Percentiles rank a stretch among this genome's conserved stretches.
These are phyloP conservation scores for Limtongia smithiae DNA, from an alignment of 805 yeast genomes.

Conservation along the genomic window DNA sequence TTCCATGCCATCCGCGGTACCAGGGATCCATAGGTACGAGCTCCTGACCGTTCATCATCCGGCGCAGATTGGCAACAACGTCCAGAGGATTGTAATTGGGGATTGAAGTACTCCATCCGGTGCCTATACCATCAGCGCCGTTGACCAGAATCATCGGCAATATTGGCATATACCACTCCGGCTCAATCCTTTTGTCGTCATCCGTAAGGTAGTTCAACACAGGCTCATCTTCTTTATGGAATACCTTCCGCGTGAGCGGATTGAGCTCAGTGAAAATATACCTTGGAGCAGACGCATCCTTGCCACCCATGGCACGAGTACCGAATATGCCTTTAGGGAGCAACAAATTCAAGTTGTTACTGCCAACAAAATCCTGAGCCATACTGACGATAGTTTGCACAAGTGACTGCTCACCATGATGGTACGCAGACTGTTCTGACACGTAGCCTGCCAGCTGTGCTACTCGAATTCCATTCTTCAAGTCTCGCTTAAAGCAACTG, in stretches of 20 bases:
- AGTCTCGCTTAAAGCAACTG: constrained; percentile 80
- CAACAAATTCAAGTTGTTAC: constrained; percentile 79
- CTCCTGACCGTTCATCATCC: constrained; percentile 63
- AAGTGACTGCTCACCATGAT: constrained; percentile 89
- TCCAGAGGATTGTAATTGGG: constrained; percentile 89
- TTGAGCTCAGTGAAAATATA: constrained; percentile 85
- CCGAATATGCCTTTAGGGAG: constrained; percentile 95
- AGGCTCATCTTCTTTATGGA: constrained; percentile 76
- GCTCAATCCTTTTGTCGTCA: constrained; percentile 91
- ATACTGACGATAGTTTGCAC: constrained; percentile 86
- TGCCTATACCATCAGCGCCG: constrained; percentile 97
- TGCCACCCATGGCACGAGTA: constrained; percentile 94
- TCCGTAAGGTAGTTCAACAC: constrained; percentile 77
- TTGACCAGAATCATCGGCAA: constrained; percentile 92
- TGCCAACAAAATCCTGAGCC: constrained; percentile 93
- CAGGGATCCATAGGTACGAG: constrained; percentile 78
- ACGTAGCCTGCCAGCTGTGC: constrained; percentile 88
- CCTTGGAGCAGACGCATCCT: constrained; percentile 97
- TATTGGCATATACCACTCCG: constrained; percentile 93
- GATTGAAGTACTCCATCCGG: constrained; percentile 95
- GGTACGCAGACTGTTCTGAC: constrained; percentile 85
- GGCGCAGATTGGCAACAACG: constrained; percentile 67
- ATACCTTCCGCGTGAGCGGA: constrained; percentile 69
- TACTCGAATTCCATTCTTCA: constrained; percentile 76
- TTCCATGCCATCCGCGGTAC: constrained; percentile 95